Percentiles rank a stretch among this genome's conserved stretches.
Evolutionary conservation across 2,329 filamentous ascomycete species (phyloP).

Genomic region (Trichoderma gracile): DNA sequence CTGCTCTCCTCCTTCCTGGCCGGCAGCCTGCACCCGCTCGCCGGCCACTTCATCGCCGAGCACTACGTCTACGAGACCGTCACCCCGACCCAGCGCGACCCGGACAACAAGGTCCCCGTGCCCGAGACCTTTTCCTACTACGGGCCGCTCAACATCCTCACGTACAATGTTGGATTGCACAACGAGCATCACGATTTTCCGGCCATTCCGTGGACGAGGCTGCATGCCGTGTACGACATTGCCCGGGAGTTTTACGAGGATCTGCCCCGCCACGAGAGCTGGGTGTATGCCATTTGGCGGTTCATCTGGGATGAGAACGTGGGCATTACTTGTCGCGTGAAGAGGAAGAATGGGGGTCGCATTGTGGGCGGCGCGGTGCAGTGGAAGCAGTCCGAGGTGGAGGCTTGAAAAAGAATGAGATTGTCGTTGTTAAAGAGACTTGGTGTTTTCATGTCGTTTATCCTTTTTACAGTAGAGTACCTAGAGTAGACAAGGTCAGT

Average conservation of each 20-base stretch:
- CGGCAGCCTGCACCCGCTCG: constrained; percentile 88
- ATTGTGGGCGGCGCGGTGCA: constrained; percentile 53
- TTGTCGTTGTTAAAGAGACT: too few species aligned
- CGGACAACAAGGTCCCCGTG: constrained; percentile 63
- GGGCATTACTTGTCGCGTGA: constrained; percentile 88
- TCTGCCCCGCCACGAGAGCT: constrained; percentile 83
- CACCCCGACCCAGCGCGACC: constrained; percentile 55
- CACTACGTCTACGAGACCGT: constrained; percentile 80
- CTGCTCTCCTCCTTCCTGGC: constrained; percentile 90
- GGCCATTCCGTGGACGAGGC: constrained; percentile 88
- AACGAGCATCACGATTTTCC: constrained; percentile 99
- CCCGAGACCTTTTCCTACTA: constrained; percentile 99
- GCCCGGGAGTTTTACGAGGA: constrained; percentile 91
- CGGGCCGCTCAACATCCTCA: constrained; percentile 84
- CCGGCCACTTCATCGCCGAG: constrained; percentile 97
- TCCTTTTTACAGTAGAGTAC: not conserved
- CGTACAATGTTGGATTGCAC: constrained; percentile 96
- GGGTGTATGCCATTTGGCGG: constrained; percentile 91
- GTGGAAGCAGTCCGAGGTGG: constrained; percentile 70
- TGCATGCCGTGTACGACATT: constrained; percentile 74
- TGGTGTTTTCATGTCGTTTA: not conserved
- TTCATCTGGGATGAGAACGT: constrained; percentile 91
- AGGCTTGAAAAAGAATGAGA: constrained; percentile 54
- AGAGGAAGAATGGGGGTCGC: constrained; percentile 76
- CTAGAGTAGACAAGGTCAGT: not conserved